Evolutionary conservation across 2,329 filamentous ascomycete genomes (phyloP).

Genomic region (Sphaerulina vaccinii): DNA sequence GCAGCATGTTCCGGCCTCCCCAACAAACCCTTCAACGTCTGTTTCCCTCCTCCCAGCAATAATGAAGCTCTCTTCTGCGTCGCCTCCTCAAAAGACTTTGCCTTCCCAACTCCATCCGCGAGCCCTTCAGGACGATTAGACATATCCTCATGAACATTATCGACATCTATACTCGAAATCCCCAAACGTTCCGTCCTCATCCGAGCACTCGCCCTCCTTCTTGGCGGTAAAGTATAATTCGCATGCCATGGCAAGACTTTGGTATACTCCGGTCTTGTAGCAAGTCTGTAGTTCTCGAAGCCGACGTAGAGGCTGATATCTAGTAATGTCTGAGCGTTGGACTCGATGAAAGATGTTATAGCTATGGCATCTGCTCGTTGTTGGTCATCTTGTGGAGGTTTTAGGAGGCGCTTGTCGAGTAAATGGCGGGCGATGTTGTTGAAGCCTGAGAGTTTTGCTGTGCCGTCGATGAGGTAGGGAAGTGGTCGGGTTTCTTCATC

Average conservation of each 20-base stretch:
- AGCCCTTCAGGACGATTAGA: slow-evolving; percentile 34
- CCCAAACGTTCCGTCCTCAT: slow-evolving; percentile 58
- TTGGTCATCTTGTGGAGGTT: not conserved
- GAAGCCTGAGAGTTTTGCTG: slow-evolving; percentile 61
- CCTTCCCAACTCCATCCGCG: slow-evolving; percentile 34
- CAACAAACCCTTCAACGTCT: slow-evolving; percentile 62
- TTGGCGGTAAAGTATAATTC: slow-evolving; percentile 80
- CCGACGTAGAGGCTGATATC: slow-evolving; percentile 89
- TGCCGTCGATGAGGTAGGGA: slow-evolving; percentile 52
- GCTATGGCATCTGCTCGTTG: slow-evolving; percentile 44
- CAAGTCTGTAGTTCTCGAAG: slow-evolving; percentile 76
- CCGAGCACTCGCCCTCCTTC: slow-evolving; percentile 68
- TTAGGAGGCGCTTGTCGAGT: slow-evolving; percentile 26
- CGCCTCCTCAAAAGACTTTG: slow-evolving; percentile 33
- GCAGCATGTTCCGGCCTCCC: slow-evolving; percentile 67
- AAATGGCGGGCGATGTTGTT: slow-evolving; percentile 61
- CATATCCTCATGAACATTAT: slow-evolving; percentile 41
- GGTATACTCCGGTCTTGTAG: slow-evolving; percentile 78
- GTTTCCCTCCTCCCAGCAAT: slow-evolving; percentile 52
- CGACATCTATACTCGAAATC: slow-evolving; percentile 48
- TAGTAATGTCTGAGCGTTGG: slow-evolving; percentile 72
- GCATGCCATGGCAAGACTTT: slow-evolving; percentile 78
- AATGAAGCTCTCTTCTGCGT: slow-evolving; percentile 48
- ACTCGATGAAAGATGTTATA: slow-evolving; percentile 60
- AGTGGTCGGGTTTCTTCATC: slow-evolving; percentile 28